Percentiles rank a stretch among this genome's conserved stretches.
phyloP scores from a whole-genome alignment of 306 rosid species.

The Notholithocarpus densiflorus region DNA sequence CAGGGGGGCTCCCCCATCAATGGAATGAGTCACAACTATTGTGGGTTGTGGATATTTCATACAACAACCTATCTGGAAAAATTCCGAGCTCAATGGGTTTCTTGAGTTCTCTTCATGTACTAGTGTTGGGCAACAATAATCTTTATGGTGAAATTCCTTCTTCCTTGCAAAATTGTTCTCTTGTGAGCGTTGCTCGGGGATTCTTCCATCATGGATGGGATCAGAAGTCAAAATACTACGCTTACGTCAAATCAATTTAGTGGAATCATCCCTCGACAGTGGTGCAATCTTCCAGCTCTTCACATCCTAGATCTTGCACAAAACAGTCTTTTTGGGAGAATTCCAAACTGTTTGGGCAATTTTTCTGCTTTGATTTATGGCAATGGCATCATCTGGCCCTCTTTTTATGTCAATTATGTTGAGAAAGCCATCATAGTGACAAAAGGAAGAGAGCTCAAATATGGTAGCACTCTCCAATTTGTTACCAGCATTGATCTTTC shows the following conservation, averaged over 20 bases:
- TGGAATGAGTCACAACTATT: neutral
- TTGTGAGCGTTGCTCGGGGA: neutral
- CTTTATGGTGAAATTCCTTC: slow-evolving; percentile 4
- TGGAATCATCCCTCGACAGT: neutral
- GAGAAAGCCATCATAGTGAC: too few relatives aligned
- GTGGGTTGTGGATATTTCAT: slow-evolving; percentile 8
- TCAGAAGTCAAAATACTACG: neutral
- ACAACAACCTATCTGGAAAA: neutral
- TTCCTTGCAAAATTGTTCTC: neutral
- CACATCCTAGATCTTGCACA: too few relatives aligned
- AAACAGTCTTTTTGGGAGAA: too few relatives aligned
- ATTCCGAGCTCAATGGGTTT: neutral
- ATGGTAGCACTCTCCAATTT: neutral
- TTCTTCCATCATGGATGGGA: slow-evolving; percentile 8
- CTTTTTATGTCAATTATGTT: too few relatives aligned
- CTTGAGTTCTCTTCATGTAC: neutral
- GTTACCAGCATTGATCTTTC: neutral
- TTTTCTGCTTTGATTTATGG: neutral
- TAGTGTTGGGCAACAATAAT: too few relatives aligned
- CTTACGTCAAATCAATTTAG: slow-evolving; percentile 10
- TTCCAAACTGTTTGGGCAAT: too few relatives aligned
- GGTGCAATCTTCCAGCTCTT: too few relatives aligned
- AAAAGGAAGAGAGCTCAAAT: neutral
- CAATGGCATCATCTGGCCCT: too few relatives aligned
- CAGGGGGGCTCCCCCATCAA: slow-evolving; percentile 3